Evolutionary conservation across 148 eudicot species (phyloP), one percentile per base, ranked within the genome.

Genomic region (Fagopyrum tataricum): DNA sequence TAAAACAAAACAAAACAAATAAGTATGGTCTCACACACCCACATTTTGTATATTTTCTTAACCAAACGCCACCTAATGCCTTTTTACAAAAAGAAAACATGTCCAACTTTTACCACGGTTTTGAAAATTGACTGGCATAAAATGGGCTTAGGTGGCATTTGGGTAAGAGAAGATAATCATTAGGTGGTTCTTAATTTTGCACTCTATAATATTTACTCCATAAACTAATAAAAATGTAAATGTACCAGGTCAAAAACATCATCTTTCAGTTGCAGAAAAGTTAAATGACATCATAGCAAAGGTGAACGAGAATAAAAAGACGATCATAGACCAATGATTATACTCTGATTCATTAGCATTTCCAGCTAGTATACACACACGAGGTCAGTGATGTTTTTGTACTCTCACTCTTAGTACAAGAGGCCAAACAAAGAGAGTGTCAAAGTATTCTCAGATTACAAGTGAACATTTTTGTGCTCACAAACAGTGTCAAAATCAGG

Each of bases 131-230:
- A 20, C 48, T 8, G 18, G 9, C 72, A 40, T n/a, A 68, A 68
- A 67, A 68, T 23, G 52, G 52, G 26, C 8, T 69, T 8, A 70
- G 70, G 72, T n/a, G 44, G 23, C 44, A 68, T 37, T 12, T 37
- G 2, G 6, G 18, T 39, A 39, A 64, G 15, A 39, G 68, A 24
- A 64, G 42, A 39, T 67, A 39, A 55, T 56, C 37, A 53, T 56
- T 56, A 20, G 62, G 62, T 56, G 37, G 12, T 56, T 56, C 18
- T 56, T 56, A 23, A 2, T 21, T 56, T 56, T 18, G 37, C 21
- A 13, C 7, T 21, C 10, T 21, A 31, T 21, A 52, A 7, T 0
- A 31, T 46, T 46, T 46, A 46, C 24, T 5, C 23, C n/a, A 18
- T 23, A 53, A 15, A 4, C 59, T 53, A 53, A 53, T 18, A 53